Conservation (phyloP, 2,329 filamentous ascomycete species). For the Monilinia vaccinii-corymbosi region DNA sequence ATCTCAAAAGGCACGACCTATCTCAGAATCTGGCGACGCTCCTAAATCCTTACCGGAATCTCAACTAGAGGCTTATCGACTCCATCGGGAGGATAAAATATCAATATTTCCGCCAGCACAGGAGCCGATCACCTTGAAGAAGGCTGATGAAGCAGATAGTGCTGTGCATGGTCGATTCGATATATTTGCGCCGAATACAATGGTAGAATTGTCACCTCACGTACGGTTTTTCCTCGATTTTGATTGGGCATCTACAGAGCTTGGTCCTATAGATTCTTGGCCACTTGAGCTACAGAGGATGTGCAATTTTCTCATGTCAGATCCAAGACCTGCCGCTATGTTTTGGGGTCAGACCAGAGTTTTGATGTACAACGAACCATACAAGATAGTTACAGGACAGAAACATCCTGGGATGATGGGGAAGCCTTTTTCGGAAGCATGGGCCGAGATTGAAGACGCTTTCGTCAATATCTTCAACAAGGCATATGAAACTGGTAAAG, state of each 20-base stretch:
- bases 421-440: constrained; percentile 32
- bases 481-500: constrained; percentile 23
- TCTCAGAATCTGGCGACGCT: background rate
- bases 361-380: constrained; percentile 64
- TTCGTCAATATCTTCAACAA: constrained; percentile 27
- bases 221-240: constrained; percentile 28
- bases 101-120: background rate
- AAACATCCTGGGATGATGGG: constrained; percentile 69
- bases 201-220: constrained; percentile 17
- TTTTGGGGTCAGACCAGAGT: constrained; percentile 69
- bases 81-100: constrained; percentile 3
- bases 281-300: constrained; percentile 61
- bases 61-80: constrained; percentile 1
- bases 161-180: constrained; percentile 16
- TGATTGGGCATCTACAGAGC: constrained; percentile 35
- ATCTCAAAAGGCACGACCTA: background rate
- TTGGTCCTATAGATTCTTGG: constrained; percentile 40
- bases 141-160: background rate
- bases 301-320: constrained; percentile 78
- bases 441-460: constrained; percentile 31
- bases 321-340: constrained; percentile 64
- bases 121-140: background rate
- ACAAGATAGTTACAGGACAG: constrained; percentile 59
- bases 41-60: background rate
- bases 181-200: constrained; percentile 17